Evolutionary conservation across 2,329 filamentous ascomycete species (phyloP).

Genomic region (Cladosporium sp.): DNA sequence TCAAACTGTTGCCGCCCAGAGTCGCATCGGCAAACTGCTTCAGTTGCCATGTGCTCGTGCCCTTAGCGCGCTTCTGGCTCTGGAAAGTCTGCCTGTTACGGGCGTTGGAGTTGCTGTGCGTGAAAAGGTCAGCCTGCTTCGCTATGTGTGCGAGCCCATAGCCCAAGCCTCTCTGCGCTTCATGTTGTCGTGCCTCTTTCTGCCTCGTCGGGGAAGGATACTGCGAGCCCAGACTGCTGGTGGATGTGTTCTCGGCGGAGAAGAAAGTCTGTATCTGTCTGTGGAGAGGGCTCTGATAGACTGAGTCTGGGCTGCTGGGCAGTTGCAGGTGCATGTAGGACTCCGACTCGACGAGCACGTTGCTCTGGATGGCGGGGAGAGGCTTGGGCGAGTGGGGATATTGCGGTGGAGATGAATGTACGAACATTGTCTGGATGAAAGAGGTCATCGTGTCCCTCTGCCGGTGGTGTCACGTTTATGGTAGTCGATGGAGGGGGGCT

Average conservation of each 20-base stretch:
- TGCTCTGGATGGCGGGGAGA: constrained; percentile 41
- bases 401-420: constrained; percentile 39
- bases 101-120: constrained; percentile 42
- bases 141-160: constrained; percentile 21
- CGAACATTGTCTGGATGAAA: constrained; percentile 78
- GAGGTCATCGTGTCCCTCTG: constrained; percentile 58
- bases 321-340: constrained; percentile 33
- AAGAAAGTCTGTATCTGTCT: constrained; percentile 28
- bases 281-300: constrained; percentile 32
- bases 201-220: background rate
- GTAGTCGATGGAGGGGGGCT: background rate
- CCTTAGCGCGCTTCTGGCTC: constrained; percentile 77
- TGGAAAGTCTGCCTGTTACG: constrained; percentile 89
- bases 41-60: constrained; percentile 86
- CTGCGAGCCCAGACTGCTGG: constrained; percentile 5
- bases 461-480: background rate
- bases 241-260: constrained; percentile 7
- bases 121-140: constrained; percentile 34
- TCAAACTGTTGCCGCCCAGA: constrained; percentile 85
- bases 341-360: constrained; percentile 39
- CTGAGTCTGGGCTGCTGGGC: constrained; percentile 26
- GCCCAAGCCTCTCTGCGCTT: constrained; percentile 24
- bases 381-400: constrained; percentile 32
- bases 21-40: constrained; percentile 98
- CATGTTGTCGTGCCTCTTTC: constrained; percentile 21